Base-by-base conservation (phyloP, 148 eudicot species). In the Amaranthus cruentus region DNA sequence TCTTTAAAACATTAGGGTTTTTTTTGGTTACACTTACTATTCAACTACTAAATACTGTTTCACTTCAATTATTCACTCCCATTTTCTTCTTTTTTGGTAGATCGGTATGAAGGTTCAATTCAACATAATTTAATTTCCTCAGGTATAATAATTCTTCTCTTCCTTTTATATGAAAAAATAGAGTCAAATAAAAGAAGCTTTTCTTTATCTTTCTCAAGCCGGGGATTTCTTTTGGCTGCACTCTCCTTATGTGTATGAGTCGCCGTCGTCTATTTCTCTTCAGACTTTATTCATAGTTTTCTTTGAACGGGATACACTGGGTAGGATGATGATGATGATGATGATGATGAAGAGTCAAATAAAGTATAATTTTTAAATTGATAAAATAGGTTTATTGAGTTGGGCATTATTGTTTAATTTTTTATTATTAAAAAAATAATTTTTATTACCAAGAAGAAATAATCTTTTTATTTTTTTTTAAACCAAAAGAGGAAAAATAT, bases 1-100 rank as follows among this genome's bases (percentile, higher is more conserved):
- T 81, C 77, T 43, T 28, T 38, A 51, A 48, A 6, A 70, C 68
- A 73, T 59, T 82, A 80, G 83, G 83, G 83, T 80, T 80, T 75
- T 60, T 59, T 49, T 52, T 69, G 12, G 11, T 59, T n/a, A 28
- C 9, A 6, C 9, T 60, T 48, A 73, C 55, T 66, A 47, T 63
- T 13, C 55, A 47, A 56, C 12, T 71, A 57, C 6, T 2, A 28
- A 28, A 28, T 28, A 28, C 21, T 50, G 6, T 9, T 38, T 9
- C 56, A 4, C 57, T 75, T 13, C 28, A 55, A 64, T 21, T 43
- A 56, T 42, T 75, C 44, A 15, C 47, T 46, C 44, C 54, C 59
- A 4, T 42, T 21, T 55, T 62, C 8, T 1, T 12, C 3, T 7
- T 64, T 51, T 44, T 53, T 70, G n/a, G 69, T 62, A 80, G 82